phyloP scores from a whole-genome alignment of 2,329 filamentous ascomycete genomes.

The Colletotrichum zoysiae region DNA sequence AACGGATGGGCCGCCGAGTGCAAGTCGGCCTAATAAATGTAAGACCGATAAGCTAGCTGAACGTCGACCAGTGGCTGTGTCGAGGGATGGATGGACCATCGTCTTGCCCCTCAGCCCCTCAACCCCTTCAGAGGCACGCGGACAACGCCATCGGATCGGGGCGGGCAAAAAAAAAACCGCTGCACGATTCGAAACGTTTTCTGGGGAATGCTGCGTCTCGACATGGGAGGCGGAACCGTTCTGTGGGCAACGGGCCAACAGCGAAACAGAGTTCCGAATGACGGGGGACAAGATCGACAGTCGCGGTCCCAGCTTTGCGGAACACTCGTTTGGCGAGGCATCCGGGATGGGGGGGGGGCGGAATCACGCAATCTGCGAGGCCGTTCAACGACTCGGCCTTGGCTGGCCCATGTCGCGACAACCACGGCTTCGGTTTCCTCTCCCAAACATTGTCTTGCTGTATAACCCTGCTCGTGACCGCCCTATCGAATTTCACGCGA shows the following conservation, averaged over 20 bases:
- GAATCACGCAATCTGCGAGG: constrained; percentile 32
- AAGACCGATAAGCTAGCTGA: constrained; percentile 17
- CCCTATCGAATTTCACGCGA: neutral
- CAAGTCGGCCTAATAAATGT: constrained; percentile 5
- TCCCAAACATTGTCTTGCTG: too few relatives aligned
- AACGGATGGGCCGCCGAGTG: too few relatives aligned
- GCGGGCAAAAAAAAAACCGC: neutral
- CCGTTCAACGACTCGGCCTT: constrained; percentile 1
- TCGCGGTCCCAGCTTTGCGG: constrained; percentile 9
- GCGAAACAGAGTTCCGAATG: constrained; percentile 21
- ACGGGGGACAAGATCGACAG: constrained; percentile 27
- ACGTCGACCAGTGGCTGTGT: neutral
- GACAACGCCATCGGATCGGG: neutral
- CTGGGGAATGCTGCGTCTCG: constrained; percentile 17
- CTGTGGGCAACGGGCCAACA: constrained; percentile 1
- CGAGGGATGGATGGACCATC: neutral
- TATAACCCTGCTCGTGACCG: neutral
- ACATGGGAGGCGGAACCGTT: neutral
- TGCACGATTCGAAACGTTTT: constrained; percentile 26
- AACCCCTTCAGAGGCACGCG: neutral
- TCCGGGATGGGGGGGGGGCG: neutral
- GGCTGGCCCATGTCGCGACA: neutral
- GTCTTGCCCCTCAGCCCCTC: neutral
- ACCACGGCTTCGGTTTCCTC: neutral
- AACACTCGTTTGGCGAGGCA: constrained; percentile 8